Evolutionary conservation across 2,329 filamentous ascomycete species (phyloP).

Genomic region (Fusarium sp.): DNA sequence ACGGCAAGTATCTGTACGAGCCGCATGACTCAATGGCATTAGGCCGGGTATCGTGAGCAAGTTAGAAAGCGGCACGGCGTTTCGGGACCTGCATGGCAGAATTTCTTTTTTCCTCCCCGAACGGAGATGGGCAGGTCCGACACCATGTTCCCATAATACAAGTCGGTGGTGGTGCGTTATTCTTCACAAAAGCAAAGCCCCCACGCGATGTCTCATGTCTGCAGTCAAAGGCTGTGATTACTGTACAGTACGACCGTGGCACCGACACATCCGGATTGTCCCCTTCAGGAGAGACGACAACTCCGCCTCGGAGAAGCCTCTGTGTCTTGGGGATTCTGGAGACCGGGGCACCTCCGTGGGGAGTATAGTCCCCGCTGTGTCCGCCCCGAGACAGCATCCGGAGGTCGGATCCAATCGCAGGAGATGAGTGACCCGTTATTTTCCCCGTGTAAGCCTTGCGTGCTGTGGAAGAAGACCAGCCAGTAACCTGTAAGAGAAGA

Average conservation of each 20-base stretch:
- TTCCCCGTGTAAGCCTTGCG: slow-evolving; percentile 35
- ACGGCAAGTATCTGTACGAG: slow-evolving; percentile 20
- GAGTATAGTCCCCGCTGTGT: slow-evolving; percentile 30
- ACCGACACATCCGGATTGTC: slow-evolving; percentile 39
- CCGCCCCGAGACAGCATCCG: slow-evolving; percentile 40
- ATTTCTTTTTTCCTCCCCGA: slow-evolving; percentile 25
- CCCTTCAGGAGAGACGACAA: slow-evolving; percentile 22
- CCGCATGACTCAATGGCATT: neutral
- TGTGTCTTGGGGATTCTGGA: slow-evolving; percentile 13
- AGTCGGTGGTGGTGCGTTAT: slow-evolving; percentile 19
- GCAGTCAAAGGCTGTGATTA: slow-evolving; percentile 28
- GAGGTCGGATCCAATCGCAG: slow-evolving; percentile 37
- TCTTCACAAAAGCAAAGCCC: slow-evolving; percentile 18
- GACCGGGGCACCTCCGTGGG: slow-evolving; percentile 39
- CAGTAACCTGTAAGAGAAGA: slow-evolving; percentile 25
- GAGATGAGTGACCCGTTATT: slow-evolving; percentile 23
- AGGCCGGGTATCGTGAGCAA: slow-evolving; percentile 25
- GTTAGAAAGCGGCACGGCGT: slow-evolving; percentile 19
- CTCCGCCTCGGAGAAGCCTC: slow-evolving; percentile 29
- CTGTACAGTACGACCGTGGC: neutral
- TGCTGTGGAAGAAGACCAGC: slow-evolving; percentile 16
- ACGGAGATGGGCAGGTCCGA: slow-evolving; percentile 17
- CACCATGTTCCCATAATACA: slow-evolving; percentile 13
- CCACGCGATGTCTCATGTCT: slow-evolving; percentile 33
- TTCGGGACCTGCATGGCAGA: slow-evolving; percentile 38